phyloP scores from a whole-genome alignment of 148 eudicot genomes.

The Fallopia convolvulus region DNA sequence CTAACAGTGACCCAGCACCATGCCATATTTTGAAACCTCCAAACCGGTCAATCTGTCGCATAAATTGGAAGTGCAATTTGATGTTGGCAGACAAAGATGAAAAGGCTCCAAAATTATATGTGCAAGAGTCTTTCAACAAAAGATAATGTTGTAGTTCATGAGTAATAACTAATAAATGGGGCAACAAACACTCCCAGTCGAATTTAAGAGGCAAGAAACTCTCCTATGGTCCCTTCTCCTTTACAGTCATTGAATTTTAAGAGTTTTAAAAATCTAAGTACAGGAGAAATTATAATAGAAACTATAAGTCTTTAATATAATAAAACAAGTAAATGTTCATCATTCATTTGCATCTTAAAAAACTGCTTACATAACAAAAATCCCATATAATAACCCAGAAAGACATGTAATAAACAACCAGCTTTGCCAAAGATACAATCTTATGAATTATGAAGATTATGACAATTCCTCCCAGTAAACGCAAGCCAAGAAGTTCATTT shows the following conservation, averaged over 20 bases:
- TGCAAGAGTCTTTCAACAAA: neutral
- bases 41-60: slow-evolving; percentile 81
- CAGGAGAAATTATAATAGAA: neutral
- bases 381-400: neutral
- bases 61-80: slow-evolving; percentile 8
- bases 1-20: slow-evolving; percentile 78
- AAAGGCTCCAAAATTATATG: neutral
- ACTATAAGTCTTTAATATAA: neutral
- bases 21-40: slow-evolving; percentile 95
- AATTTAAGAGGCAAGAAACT: neutral
- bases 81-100: neutral
- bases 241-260: neutral
- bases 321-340: neutral
- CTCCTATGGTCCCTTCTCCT: neutral
- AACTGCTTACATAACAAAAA: neutral
- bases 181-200: neutral
- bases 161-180: neutral
- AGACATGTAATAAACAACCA: neutral
- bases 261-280: neutral
- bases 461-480: neutral
- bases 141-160: neutral
- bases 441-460: neutral
- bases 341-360: neutral
- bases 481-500: neutral
- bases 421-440: neutral